Percentiles rank a stretch among this genome's conserved stretches.
These are phyloP conservation scores for Sesbania bispinosa DNA, from an alignment of 306 rosid species.

Conservation along the genomic window DNA sequence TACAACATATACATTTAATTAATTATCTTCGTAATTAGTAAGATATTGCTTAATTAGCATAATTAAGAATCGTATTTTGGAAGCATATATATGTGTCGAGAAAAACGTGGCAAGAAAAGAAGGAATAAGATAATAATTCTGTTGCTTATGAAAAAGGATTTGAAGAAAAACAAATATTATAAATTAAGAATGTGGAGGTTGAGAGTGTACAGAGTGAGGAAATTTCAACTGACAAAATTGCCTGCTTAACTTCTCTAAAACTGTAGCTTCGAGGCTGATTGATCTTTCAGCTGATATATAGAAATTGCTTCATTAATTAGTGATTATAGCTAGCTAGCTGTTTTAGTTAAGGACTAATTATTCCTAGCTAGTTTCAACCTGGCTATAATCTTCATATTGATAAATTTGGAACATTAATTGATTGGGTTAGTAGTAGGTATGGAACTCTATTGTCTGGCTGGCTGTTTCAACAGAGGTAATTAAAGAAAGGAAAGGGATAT, in stretches of 20 bases:
- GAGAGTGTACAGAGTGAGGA: constrained; percentile 28
- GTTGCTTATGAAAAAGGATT: constrained; percentile 27
- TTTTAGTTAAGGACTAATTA: not conserved
- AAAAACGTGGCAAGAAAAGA: constrained; percentile 25
- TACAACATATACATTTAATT: too few relatives aligned
- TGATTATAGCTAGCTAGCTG: too few relatives aligned
- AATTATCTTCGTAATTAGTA: constrained; percentile 5
- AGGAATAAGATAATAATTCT: constrained; percentile 10
- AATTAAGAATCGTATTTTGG: constrained; percentile 15
- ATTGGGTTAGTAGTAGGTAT: too few relatives aligned
- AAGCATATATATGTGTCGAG: constrained; percentile 25
- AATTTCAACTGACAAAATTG: constrained; percentile 40
- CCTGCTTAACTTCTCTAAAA: constrained; percentile 39
- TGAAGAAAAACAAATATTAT: not conserved
- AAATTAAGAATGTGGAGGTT: not conserved
- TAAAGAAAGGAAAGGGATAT: too few relatives aligned
- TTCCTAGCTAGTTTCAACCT: too few relatives aligned
- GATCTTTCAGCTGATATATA: too few relatives aligned
- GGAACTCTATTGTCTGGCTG: too few relatives aligned
- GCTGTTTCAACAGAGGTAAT: too few relatives aligned
- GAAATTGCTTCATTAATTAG: not conserved
- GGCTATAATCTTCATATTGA: too few relatives aligned
- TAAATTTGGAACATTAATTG: too few relatives aligned
- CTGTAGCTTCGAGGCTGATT: constrained; percentile 23
- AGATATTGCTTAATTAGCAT: not conserved